Percentiles rank a stretch among this genome's conserved stretches.
These are phyloP conservation scores for Gonapodya prolifera DNA, from an alignment of 192 early-diverging fungal genomes.

Conservation along the genomic window DNA sequence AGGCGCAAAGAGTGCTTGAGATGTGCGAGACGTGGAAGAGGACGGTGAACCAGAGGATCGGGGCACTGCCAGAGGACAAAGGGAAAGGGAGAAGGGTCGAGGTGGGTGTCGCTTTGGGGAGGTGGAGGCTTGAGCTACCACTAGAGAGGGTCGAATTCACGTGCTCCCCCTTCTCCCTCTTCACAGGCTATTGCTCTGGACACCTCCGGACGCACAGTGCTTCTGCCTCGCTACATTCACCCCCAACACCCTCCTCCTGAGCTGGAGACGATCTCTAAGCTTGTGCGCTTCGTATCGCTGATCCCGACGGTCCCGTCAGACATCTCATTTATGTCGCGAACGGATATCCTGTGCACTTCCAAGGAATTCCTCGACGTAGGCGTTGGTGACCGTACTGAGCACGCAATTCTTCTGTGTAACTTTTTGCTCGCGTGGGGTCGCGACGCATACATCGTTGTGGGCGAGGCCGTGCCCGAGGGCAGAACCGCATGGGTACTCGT, in stretches of 20 bases:
- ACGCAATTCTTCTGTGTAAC: slow-evolving; percentile 41
- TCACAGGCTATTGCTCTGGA: background rate
- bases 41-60: slow-evolving; percentile 7
- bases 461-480: slow-evolving; percentile 26
- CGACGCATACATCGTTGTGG: slow-evolving; percentile 29
- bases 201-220: slow-evolving; percentile 18
- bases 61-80: background rate
- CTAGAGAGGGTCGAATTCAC: slow-evolving; percentile 5
- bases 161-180: slow-evolving; percentile 15
- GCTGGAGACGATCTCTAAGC: slow-evolving; percentile 11
- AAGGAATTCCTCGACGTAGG: slow-evolving; percentile 36
- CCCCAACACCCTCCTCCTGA: slow-evolving; percentile 27
- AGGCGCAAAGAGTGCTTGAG: slow-evolving; percentile 21
- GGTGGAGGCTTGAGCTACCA: background rate
- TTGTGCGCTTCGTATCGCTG: slow-evolving; percentile 28
- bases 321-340: slow-evolving; percentile 7
- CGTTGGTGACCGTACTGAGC: slow-evolving; percentile 32
- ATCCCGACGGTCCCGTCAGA: slow-evolving; percentile 29
- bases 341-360: slow-evolving; percentile 24
- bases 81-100: slow-evolving; percentile 3
- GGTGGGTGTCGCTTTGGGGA: background rate
- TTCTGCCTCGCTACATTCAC: slow-evolving; percentile 30
- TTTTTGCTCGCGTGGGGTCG: slow-evolving; percentile 14
- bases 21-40: slow-evolving; percentile 14
- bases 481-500: slow-evolving; percentile 29